Evolutionary conservation across 2,329 filamentous ascomycete species (phyloP), one percentile per base, ranked within the genome.

Genomic region (Pestalotiopsis fici): DNA sequence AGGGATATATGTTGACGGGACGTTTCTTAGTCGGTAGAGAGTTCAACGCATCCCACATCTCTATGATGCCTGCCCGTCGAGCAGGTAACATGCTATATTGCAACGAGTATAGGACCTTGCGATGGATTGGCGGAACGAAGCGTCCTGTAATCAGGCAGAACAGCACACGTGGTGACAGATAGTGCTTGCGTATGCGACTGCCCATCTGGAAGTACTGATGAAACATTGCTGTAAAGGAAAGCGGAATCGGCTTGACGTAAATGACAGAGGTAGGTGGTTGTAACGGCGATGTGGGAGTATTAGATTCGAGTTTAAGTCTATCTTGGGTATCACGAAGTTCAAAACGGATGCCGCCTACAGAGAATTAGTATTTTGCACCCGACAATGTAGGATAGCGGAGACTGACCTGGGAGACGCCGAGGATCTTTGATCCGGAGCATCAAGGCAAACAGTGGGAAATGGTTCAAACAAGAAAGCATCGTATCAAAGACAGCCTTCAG

Each of bases 1-100:
- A 78, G 0, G 74, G 70, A 67, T 74, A 73, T 9, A 74, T 61
- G 25, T 72, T 71, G 13, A 83, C 78, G 3, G 80, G 78, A 70
- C 82, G 82, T 67, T 81, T 87, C 81, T 71, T 81, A 7, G 78
- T 77, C 7, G 82, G 81, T 60, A 86, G 75, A 35, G 80, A 81
- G 69, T 87, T 91, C 66, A 96, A 81, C 50, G 88, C 87, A 56
- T 87, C 84, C 96, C 97, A 99, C 78, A 98, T 91, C 76, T 98
- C 94, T 73, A 88, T 85, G 67, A 98, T 92, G 2, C 91, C 90
- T 0, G 93, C 92, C 57, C 97, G 85, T 65, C 88, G 88, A 7
- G 93, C 92, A 0, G 97, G 97, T 54, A 99, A 86, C 94, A 98
- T 98, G 82, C 94, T 97, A 80, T 99, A 99, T 81, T 99, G 96